phyloP scores from a whole-genome alignment of 768 basidiomycete species.

The Filobasidium wieringae region DNA sequence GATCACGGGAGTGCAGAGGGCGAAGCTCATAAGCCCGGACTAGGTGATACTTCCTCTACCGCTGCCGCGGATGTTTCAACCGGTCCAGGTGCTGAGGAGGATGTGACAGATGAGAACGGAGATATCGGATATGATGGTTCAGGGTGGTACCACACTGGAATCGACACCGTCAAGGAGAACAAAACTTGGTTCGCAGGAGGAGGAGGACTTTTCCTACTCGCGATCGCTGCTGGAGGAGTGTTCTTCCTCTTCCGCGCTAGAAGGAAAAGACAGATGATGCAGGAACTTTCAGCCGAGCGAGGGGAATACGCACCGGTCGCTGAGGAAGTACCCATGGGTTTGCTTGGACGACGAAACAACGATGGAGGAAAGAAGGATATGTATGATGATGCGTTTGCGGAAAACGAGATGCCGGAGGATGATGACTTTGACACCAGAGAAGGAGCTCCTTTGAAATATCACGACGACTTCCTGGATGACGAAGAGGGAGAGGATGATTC shows the following conservation, averaged over 20 bases:
- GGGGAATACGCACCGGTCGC: slow-evolving; percentile 33
- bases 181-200: slow-evolving; percentile 59
- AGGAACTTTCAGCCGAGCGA: slow-evolving; percentile 22
- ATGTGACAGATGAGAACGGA: slow-evolving; percentile 25
- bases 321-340: slow-evolving; percentile 67
- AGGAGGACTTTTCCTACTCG: slow-evolving; percentile 62
- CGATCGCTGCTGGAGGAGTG: slow-evolving; percentile 54
- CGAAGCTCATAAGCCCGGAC: slow-evolving; percentile 58
- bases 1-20: slow-evolving; percentile 71
- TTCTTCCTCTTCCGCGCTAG: slow-evolving; percentile 68
- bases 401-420: slow-evolving; percentile 61
- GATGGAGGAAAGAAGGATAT: slow-evolving; percentile 58
- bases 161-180: slow-evolving; percentile 45
- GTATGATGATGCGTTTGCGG: slow-evolving; percentile 94
- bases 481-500: slow-evolving; percentile 45
- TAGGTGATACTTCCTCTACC: slow-evolving; percentile 21
- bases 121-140: slow-evolving; percentile 29
- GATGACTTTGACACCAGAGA: slow-evolving; percentile 48
- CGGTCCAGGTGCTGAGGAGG: slow-evolving; percentile 7
- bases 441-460: slow-evolving; percentile 57
- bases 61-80: slow-evolving; percentile 3
- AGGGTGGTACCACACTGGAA: slow-evolving; percentile 27
- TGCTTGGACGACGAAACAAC: slow-evolving; percentile 40
- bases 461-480: slow-evolving; percentile 73
- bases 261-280: slow-evolving; percentile 38